These are phyloP conservation scores for Colletotrichum gloeosporioides DNA, from an alignment of 2,329 filamentous ascomycete genomes.

Conservation along the genomic window DNA sequence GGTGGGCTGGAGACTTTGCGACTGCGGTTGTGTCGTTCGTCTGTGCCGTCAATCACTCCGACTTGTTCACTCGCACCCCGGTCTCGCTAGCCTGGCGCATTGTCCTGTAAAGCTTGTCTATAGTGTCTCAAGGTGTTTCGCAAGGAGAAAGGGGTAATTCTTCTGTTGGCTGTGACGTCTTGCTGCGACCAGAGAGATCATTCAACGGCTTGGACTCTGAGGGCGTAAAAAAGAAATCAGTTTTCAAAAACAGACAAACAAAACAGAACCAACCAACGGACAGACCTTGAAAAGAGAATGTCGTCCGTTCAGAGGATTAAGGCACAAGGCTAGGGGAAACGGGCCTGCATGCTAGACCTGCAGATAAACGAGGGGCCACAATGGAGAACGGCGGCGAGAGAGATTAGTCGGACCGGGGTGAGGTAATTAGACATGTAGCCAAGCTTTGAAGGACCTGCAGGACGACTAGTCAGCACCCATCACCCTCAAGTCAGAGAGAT, in stretches of 20 bases:
- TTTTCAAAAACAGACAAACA: background rate
- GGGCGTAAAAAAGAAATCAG: background rate
- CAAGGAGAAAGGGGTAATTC: background rate
- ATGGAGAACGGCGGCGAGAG: background rate
- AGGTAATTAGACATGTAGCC: background rate
- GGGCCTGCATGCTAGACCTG: background rate
- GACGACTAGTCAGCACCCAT: conserved; percentile 10
- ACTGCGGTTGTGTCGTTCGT: background rate
- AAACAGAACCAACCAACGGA: background rate
- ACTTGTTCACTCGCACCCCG: background rate
- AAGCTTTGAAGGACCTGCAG: conserved; percentile 7
- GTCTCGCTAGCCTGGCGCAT: conserved; percentile 1
- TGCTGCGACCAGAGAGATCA: background rate
- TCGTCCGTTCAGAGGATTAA: background rate
- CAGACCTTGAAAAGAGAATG: background rate
- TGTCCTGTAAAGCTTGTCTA: background rate
- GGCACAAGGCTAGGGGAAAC: background rate
- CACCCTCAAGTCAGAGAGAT: background rate
- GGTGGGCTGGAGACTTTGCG: background rate
- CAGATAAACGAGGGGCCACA: conserved; percentile 17
- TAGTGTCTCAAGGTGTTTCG: conserved; percentile 16
- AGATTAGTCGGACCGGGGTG: background rate
- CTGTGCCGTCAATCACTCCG: background rate
- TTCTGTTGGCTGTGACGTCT: background rate
- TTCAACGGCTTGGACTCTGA: background rate